Percentiles rank a stretch among this genome's conserved stretches.
Evolutionary conservation across 2,329 filamentous ascomycete genomes (phyloP).

Genomic region (Fusarium algeriense): DNA sequence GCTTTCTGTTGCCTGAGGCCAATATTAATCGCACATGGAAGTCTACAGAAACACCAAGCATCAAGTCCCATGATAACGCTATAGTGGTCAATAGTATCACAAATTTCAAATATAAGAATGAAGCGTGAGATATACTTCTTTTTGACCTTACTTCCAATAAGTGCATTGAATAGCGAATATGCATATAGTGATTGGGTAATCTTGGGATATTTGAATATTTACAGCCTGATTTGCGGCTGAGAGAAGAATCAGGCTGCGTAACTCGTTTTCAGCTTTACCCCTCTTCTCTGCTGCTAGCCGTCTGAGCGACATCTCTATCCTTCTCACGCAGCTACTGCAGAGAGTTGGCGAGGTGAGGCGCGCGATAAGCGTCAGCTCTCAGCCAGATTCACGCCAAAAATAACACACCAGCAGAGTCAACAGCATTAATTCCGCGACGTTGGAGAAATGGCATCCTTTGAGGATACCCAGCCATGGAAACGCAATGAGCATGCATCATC

Average conservation of each 20-base stretch:
- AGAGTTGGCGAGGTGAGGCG: background rate
- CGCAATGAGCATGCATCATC: background rate
- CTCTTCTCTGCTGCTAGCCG: fast-evolving
- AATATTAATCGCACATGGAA: no score
- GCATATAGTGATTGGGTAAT: background rate
- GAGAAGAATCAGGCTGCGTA: fast-evolving
- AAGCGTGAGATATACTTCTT: no score
- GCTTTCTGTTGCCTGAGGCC: no score
- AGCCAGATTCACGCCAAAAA: no score
- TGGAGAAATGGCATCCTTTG: background rate
- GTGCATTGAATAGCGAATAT: fast-evolving
- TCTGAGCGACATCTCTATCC: fast-evolving
- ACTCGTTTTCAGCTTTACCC: background rate
- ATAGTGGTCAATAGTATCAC: no score
- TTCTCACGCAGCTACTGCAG: fast-evolving
- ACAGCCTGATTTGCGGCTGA: background rate
- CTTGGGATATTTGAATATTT: background rate
- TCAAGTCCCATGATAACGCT: no score
- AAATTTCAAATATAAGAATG: no score
- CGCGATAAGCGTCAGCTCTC: no score
- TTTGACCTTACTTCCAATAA: background rate
- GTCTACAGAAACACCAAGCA: no score
- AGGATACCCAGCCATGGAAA: background rate
- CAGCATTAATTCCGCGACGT: fast-evolving
- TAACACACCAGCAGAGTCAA: no score